Base-by-base conservation (phyloP, 225 moss, liverwort and hornwort species). In the Sphagnum tenellum region DNA sequence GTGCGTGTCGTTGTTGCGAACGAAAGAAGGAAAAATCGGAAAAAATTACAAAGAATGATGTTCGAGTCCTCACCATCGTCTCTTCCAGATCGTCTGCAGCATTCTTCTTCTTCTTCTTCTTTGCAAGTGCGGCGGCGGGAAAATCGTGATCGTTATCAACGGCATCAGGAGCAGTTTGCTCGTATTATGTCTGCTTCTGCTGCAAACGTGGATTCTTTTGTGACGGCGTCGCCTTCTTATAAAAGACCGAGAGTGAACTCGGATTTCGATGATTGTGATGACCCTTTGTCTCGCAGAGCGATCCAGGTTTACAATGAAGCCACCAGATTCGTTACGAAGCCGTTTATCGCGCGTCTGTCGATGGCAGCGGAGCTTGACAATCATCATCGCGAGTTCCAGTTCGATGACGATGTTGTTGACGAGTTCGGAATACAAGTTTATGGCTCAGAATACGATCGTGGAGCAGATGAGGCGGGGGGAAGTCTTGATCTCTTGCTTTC, bases 251-350 rank as follows among this genome's bases (percentile, higher is more conserved):
- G 83, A 66, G 70, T 49, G 7, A 70, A 65, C 63, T 47, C 70
- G 61, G 76, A 71, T 13, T 59, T 59, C 65, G 83, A 75, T 57
- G 80, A 84, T 64, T 80, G 81, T 64, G 68, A 74, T 67, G 78
- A 67, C 67, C 73, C 75, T 59, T 80, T 84, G 45, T 71, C 81
- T 59, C 77, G 84, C 55, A 81, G 62, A 76, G 84, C 84, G 64
- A 73, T 84, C 44, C 80, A 84, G 75, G 84, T 84, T 49, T 84
- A 78, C 65, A 68, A 69, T 58, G 69, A 61, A 60, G 84, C 81
- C 13, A 71, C 62, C 60, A 75, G 75, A 69, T 78, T 69, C 62
- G 84, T 71, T 14, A 71, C 61, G 49, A 69, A 73, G 60, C 81
- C 72, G 50, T 73, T 73, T 69, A 55, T 77, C 57, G 54, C 64